phyloP scores from a whole-genome alignment of 805 yeast genomes.

The Candida maltosa region DNA sequence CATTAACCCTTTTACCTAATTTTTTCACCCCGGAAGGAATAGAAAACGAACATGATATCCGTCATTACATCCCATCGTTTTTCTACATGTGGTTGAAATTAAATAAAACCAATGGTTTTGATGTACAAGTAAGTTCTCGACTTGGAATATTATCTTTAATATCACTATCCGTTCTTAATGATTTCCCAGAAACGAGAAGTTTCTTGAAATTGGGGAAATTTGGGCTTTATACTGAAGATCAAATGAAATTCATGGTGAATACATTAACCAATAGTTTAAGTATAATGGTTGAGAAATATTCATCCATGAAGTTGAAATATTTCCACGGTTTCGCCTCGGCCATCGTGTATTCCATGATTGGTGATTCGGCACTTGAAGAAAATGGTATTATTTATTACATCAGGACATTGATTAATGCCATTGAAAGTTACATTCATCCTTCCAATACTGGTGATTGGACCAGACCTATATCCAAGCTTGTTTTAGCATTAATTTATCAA shows the following conservation, averaged over 20 bases:
- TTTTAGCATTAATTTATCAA: constrained; percentile 56
- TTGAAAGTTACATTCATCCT: constrained; percentile 85
- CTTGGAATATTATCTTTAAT: constrained; percentile 59
- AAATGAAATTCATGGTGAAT: constrained; percentile 59
- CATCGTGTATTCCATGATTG: constrained; percentile 62
- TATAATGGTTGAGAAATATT: constrained; percentile 46
- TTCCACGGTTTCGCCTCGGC: constrained; percentile 42
- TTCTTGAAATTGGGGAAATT: constrained; percentile 39
- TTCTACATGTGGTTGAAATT: constrained; percentile 71
- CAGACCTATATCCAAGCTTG: constrained; percentile 57
- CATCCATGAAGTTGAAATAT: constrained; percentile 37
- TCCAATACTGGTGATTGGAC: constrained; percentile 94
- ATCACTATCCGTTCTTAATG: constrained; percentile 32
- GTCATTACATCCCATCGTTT: constrained; percentile 60
- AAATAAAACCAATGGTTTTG: constrained; percentile 47
- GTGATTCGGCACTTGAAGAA: constrained; percentile 35
- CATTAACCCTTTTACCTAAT: constrained; percentile 55
- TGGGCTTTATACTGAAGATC: constrained; percentile 65
- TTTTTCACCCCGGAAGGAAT: constrained; percentile 27
- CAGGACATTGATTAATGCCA: constrained; percentile 56
- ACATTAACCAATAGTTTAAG: constrained; percentile 44
- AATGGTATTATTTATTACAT: constrained; percentile 52
- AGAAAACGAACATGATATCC: constrained; percentile 34
- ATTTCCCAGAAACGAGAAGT: constrained; percentile 13
- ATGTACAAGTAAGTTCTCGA: constrained; percentile 61